Evolutionary conservation across 768 basidiomycete genomes (phyloP).

Genomic region (Boletus vermiculosoides): DNA sequence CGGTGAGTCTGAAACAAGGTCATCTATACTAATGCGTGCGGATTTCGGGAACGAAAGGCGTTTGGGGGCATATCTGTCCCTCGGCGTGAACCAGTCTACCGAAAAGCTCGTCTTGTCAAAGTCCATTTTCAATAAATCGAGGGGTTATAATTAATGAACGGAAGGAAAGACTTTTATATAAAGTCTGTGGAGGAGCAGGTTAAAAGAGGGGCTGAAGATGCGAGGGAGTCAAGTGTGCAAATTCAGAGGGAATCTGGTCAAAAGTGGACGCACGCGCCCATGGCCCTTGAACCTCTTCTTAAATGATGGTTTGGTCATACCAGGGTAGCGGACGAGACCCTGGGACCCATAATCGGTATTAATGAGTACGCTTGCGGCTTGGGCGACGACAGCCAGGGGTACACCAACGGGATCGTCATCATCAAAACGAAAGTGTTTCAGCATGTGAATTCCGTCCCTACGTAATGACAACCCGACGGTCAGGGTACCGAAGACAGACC

Average conservation of each 20-base stretch:
- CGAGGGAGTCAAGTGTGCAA: neutral
- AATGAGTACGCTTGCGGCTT: slow-evolving; percentile 6
- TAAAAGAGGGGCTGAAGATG: neutral
- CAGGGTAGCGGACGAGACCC: slow-evolving; percentile 19
- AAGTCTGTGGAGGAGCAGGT: slow-evolving; percentile 1
- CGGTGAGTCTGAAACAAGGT: slow-evolving; percentile 29
- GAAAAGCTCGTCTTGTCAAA: slow-evolving; percentile 33
- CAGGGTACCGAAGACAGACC: neutral
- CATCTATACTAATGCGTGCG: slow-evolving; percentile 32
- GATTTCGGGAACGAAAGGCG: slow-evolving; percentile 37
- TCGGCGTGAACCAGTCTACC: slow-evolving; percentile 32
- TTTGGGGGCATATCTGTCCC: slow-evolving; percentile 25
- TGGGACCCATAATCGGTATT: slow-evolving; percentile 13
- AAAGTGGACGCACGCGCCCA: neutral
- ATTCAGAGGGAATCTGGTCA: slow-evolving; percentile 5
- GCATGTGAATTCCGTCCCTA: slow-evolving; percentile 4
- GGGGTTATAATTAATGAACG: slow-evolving; percentile 6
- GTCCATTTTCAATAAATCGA: slow-evolving; percentile 27
- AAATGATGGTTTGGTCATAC: slow-evolving; percentile 12
- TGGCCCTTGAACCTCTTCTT: slow-evolving; percentile 9
- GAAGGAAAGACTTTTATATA: slow-evolving; percentile 4
- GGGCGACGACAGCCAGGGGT: slow-evolving; percentile 1
- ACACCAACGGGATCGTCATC: slow-evolving; percentile 5
- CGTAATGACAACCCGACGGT: slow-evolving; percentile 7
- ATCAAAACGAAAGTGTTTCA: neutral